Conservation (phyloP, 345 rosid species). For the Hypericum perforatum region DNA sequence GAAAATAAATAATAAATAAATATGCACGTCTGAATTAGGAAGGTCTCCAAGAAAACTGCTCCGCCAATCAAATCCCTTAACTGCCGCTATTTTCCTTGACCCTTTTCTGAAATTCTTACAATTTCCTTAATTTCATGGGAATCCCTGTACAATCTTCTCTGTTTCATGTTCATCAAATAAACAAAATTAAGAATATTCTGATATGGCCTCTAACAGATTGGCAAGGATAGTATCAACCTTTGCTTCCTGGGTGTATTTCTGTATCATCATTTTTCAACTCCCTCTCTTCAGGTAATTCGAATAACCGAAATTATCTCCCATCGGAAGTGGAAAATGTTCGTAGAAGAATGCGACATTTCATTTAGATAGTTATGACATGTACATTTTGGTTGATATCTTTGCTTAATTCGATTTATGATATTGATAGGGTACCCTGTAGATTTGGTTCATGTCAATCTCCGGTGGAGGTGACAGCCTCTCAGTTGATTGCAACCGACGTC, state of each 20-base stretch:
- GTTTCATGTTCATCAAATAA: background rate
- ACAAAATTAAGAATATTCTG: background rate
- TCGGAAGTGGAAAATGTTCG: background rate
- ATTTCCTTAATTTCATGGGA: no score
- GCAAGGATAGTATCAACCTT: conserved; percentile 42
- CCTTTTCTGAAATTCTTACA: no score
- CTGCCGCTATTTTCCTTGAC: no score
- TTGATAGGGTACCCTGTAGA: conserved; percentile 57
- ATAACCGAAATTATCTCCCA: background rate
- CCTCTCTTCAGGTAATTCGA: conserved; percentile 72
- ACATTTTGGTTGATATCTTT: background rate
- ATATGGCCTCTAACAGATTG: conserved; percentile 48
- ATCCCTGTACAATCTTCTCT: background rate
- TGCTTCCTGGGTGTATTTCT: conserved; percentile 34
- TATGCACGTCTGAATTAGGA: no score
- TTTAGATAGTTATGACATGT: background rate
- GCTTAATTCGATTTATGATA: background rate
- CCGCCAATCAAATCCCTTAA: no score
- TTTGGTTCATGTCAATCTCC: conserved; percentile 61
- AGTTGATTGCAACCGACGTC: conserved; percentile 39
- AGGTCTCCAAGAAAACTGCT: no score
- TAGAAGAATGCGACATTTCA: no score
- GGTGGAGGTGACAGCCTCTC: conserved; percentile 50
- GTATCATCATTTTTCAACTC: conserved; percentile 59
- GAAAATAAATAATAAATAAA: no score